A percentile compares a stretch with the other conserved stretches of the same genome.
phyloP scores from a whole-genome alignment of 306 rosid species.

The Vigna reflexopilosa region DNA sequence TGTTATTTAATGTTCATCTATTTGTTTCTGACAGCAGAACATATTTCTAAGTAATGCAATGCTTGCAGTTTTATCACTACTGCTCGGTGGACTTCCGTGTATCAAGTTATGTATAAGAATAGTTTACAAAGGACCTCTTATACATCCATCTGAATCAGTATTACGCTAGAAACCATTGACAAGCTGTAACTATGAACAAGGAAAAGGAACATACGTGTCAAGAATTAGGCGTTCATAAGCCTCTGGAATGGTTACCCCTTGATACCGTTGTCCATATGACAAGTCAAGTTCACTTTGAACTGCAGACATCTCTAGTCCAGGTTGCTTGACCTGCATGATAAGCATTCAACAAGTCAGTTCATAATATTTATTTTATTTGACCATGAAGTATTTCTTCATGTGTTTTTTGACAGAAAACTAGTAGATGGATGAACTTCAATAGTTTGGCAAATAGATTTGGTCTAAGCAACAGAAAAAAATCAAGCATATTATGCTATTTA shows the following conservation, averaged over 20 bases:
- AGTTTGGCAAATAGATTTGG: slow-evolving; percentile 2
- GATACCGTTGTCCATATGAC: slow-evolving; percentile 87
- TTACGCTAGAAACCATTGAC: not conserved
- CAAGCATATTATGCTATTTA: not conserved
- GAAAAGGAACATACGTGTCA: slow-evolving; percentile 67
- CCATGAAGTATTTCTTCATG: slow-evolving; percentile 9
- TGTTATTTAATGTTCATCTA: slow-evolving; percentile 7
- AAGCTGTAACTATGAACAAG: slow-evolving; percentile 5
- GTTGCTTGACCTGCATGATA: slow-evolving; percentile 75
- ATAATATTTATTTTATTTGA: not conserved
- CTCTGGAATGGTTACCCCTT: slow-evolving; percentile 72
- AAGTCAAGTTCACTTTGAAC: slow-evolving; percentile 87
- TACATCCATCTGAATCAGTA: not conserved
- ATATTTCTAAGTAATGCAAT: not conserved
- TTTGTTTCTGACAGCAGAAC: slow-evolving; percentile 13
- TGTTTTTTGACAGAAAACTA: not conserved
- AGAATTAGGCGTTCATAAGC: slow-evolving; percentile 91
- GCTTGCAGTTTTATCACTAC: not conserved
- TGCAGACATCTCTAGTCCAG: slow-evolving; percentile 82
- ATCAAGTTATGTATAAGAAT: not conserved
- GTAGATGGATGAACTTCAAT: slow-evolving; percentile 2
- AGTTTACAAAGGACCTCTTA: too few relatives aligned
- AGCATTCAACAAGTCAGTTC: slow-evolving; percentile 32
- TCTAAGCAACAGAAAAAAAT: slow-evolving; percentile 1
- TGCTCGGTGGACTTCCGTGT: not conserved